phyloP scores from a whole-genome alignment of 108 stramenopile genomes.

The Nitzschia putrida region DNA sequence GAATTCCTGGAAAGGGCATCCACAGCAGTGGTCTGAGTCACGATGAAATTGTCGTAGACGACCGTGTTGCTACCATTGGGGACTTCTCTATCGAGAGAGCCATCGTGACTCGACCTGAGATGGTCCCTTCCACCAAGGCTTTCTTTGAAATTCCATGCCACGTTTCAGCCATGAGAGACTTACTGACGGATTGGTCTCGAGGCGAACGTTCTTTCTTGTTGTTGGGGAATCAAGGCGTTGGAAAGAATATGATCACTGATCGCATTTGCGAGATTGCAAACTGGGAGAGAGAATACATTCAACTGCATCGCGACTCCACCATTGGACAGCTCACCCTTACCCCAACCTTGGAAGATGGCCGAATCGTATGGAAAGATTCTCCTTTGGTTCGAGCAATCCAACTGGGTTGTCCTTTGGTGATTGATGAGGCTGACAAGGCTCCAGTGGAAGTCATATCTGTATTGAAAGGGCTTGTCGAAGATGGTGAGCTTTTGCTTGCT shows the following conservation, averaged over 20 bases:
- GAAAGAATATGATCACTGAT: conserved; percentile 89
- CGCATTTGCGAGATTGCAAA: conserved; percentile 56
- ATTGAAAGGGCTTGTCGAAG: conserved; percentile 84
- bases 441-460: conserved; percentile 85
- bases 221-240: conserved; percentile 90
- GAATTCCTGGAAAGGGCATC: conserved; percentile 1
- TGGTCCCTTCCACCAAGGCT: conserved; percentile 54
- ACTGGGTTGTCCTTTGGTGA: conserved; percentile 71
- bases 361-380: conserved; percentile 74
- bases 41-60: neutral
- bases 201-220: conserved; percentile 76
- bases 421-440: conserved; percentile 96
- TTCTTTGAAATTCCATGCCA: conserved; percentile 54
- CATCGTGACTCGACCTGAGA: conserved; percentile 28
- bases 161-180: conserved; percentile 25
- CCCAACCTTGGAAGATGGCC: conserved; percentile 75
- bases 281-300: conserved; percentile 89
- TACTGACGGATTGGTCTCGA: conserved; percentile 35
- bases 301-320: conserved; percentile 92
- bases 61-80: conserved; percentile 30
- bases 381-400: conserved; percentile 80
- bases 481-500: conserved; percentile 78
- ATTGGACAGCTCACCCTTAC: conserved; percentile 61
- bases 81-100: conserved; percentile 25
- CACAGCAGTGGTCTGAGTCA: neutral